Base-by-base conservation (phyloP, 1,284 basidiomycete genomes). In the Volvariella surrecta region DNA sequence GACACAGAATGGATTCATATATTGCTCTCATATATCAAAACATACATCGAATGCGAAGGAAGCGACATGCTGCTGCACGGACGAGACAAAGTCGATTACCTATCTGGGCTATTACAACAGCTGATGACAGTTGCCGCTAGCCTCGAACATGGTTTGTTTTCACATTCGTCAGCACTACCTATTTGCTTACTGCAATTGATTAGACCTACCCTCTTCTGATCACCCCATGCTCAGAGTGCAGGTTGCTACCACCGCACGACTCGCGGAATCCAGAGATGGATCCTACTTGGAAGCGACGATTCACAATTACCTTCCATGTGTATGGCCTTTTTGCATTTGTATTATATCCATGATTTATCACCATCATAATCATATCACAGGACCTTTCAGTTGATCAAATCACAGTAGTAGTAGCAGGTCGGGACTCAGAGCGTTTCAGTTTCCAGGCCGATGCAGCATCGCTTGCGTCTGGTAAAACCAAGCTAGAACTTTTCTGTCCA, bases 1-100 rank as follows among this genome's bases (percentile, higher is more conserved):
- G 81, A 87, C 50, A 63, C 71, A 32, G 84, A 88, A 52, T 91
- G 88, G 88, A 71, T 87, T 16, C 74, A 80, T 48, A 70, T 79
- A 16, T 66, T 82, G 6, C 66, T 89, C 21, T 72, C 79, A 3
- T 88, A 83, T 57, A 63, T 90, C 37, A 80, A 76, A 54, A 72
- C 76, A 13, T 82, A 74, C 48, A 71, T 79, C 6, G 75, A 77
- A 37, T 75, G 74, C 45, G 55, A 63, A 30, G 72, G 70, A 3
- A 60, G 66, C 32, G 77, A 79, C 32, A 52, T 81, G 39, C 57
- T 85, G 38, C 62, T 74, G 48, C 64, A 70, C 21, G 66, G 73
- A 38, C 66, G 67, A 3, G 74, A 79, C 48, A 68, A 70, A 46
- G 49, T 61, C 1, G 60, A 61, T 17, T 85, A 84, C 54, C 60